phyloP scores from a whole-genome alignment of 768 basidiomycete species.

The Russula sp. region DNA sequence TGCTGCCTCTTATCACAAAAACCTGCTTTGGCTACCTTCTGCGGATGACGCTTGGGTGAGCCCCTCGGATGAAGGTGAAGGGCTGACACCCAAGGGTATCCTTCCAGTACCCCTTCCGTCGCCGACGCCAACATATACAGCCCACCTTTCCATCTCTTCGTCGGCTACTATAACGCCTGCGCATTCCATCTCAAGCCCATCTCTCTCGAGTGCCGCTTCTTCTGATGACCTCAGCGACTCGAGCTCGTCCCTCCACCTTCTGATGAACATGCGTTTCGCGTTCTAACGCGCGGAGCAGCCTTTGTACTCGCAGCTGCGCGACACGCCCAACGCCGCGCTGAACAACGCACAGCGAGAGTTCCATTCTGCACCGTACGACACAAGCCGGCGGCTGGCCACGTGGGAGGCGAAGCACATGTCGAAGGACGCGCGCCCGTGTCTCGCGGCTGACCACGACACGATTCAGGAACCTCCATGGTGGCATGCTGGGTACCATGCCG shows the following conservation, averaged over 20 bases:
- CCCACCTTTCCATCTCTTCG: conserved; percentile 23
- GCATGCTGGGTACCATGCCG: conserved; percentile 50
- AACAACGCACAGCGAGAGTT: conserved; percentile 63
- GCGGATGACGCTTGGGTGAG: conserved; percentile 47
- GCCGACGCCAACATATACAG: conserved; percentile 21
- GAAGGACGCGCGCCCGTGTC: conserved; percentile 26
- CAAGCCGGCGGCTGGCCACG: conserved; percentile 47
- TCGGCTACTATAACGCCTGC: conserved; percentile 2
- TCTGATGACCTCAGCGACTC: conserved; percentile 23
- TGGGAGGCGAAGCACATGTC: conserved; percentile 64
- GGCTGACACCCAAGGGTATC: conserved; percentile 13
- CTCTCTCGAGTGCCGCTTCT: conserved; percentile 16
- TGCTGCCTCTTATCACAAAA: conserved; percentile 34
- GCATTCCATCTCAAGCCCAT: not conserved
- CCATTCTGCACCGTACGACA: conserved; percentile 44
- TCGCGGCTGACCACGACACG: conserved; percentile 21
- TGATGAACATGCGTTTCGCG: conserved; percentile 46
- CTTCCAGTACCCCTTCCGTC: conserved; percentile 23
- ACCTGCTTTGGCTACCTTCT: conserved; percentile 55
- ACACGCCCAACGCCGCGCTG: conserved; percentile 40
- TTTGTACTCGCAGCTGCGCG: conserved; percentile 49
- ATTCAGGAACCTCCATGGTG: conserved; percentile 62
- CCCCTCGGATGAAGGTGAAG: conserved; percentile 20
- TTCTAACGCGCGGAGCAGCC: conserved; percentile 56
- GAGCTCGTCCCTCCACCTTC: conserved; percentile 35